Base-by-base conservation (phyloP, 2,329 filamentous ascomycete species). In the Paramyrothecium sp. region DNA sequence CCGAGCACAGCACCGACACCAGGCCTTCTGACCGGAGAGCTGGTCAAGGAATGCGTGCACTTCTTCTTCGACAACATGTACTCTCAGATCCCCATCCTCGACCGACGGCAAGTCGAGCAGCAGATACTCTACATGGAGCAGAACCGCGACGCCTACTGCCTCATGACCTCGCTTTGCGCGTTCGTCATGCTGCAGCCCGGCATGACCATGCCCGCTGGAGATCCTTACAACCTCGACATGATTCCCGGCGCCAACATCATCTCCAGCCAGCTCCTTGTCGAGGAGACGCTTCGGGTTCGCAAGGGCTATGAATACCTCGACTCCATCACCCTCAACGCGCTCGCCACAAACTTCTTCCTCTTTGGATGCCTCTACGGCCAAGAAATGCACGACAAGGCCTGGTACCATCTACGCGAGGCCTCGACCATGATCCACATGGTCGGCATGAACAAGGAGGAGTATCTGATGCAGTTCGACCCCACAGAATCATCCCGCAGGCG, bases 321-420 rank as follows among this genome's bases (percentile, higher is more conserved):
- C 54, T 75, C 74, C 16, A 80, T 85, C 8, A 83, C 78, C 10
- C 70, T 83, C 58, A 84, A 85, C 64, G 82, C 77, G 49, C 71
- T 91, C 13, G 85, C 87, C 58, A 91, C 89, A n/a, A 92, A 88
- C 55, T 92, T 90, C 72, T 92, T 94, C 70, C 71, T 94, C 23
- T 92, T 91, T 65, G 88, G 84, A 41, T 88, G 87, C 57, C 85
- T 89, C 69, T 88, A 89, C 59, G 88, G 85, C 41, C 75, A 91
- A 51, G 89, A 92, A 60, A 80, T 87, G 69, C 89, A 92, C 69
- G 86, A 89, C 60, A 87, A 87, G 70, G 90, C 89, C 1, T 94
- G 90, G 90, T 92, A 87, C 67, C 86, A 91, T 69, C 77, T 94
- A 11, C 86, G 90, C 23, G 90, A 95, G 72, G 89, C 89, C 7